Base-by-base conservation (phyloP, 495 filamentous ascomycete genomes). In the Penicillium cataractarum region DNA sequence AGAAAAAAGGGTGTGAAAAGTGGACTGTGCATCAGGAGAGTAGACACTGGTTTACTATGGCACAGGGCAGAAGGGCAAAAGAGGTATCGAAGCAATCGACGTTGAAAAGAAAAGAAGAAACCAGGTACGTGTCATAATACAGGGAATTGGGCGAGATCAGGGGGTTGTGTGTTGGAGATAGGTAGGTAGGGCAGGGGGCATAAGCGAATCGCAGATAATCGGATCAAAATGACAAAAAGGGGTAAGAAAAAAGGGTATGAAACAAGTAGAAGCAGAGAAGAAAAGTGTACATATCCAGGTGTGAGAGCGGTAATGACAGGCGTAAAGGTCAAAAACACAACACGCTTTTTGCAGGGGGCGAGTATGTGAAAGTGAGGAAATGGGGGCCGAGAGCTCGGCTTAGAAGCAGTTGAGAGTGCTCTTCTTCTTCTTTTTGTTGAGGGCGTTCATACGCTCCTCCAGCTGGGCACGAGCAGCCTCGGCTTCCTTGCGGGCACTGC, bases 341-440 rank as follows among this genome's bases (percentile, higher is more conserved):
- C 40, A 32, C 52, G 58, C 26, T 63, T 64, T n/a, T 74, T 54
- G 32, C 3, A 27, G 35, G 35, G 21, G 27, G 52, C 31, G 33
- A 39, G 59, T 54, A 37, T 33, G 29, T 42, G 46, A 12, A 4
- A 63, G 44, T n/a, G 17, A 5, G 8, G n/a, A 15, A 4, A 12
- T 19, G 0, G 17, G n/a, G 35, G 17, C 40, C 4, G 22, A 24
- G 15, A 10, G 15, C 21, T 21, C 24, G 17, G 40, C 37, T 60
- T 73, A 99, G 79, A 99, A 99, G 82, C 95, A 99, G 79, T 97
- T 97, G 69, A 99, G 87, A 32, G 89, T 91, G 71, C 92, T 90
- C 87, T 95, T 95, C 87, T 97, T 97, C 82, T 93, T 97, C 79
- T 93, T 93, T 74, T 85, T 87, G 72, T 87, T 90, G 70, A 96